phyloP scores from a whole-genome alignment of 2,329 filamentous ascomycete genomes.

The Fusarium poae region DNA sequence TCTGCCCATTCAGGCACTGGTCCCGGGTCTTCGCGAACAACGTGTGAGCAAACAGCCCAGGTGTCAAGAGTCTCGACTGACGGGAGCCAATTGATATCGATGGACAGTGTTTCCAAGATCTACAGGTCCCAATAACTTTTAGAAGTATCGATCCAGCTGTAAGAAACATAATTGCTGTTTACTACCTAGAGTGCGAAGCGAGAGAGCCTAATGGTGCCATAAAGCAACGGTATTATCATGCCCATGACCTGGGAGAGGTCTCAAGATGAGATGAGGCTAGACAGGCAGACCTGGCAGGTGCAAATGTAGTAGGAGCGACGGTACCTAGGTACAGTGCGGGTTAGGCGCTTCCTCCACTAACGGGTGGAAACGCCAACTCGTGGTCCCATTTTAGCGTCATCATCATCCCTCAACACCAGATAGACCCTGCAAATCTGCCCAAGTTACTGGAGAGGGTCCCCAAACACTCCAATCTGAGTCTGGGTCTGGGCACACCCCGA shows the following conservation, averaged over 20 bases:
- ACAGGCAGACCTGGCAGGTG: background rate
- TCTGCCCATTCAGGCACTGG: constrained; percentile 48
- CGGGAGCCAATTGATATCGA: constrained; percentile 16
- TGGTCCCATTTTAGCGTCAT: constrained; percentile 49
- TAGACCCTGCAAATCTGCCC: constrained; percentile 36
- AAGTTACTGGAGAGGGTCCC: constrained; percentile 26
- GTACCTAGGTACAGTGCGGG: constrained; percentile 18
- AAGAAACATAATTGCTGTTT: constrained; percentile 11
- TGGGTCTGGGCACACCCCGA: background rate
- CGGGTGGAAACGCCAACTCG: constrained; percentile 18
- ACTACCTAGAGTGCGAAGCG: constrained; percentile 12
- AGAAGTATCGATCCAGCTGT: constrained; percentile 7
- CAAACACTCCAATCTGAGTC: constrained; percentile 14
- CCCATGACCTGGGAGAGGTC: background rate
- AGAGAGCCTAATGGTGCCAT: constrained; percentile 32
- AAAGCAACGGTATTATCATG: constrained; percentile 8
- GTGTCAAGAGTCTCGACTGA: constrained; percentile 32
- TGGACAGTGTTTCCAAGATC: constrained; percentile 29
- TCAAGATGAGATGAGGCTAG: constrained; percentile 1
- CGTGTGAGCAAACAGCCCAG: constrained; percentile 42
- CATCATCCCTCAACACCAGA: constrained; percentile 44
- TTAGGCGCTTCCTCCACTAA: constrained; percentile 3
- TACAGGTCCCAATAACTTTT: constrained; percentile 24
- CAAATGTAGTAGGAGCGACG: background rate
- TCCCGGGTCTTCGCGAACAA: constrained; percentile 47